These are phyloP conservation scores for Microsporum canis DNA, from an alignment of 2,329 filamentous ascomycete species.

Conservation along the genomic window DNA sequence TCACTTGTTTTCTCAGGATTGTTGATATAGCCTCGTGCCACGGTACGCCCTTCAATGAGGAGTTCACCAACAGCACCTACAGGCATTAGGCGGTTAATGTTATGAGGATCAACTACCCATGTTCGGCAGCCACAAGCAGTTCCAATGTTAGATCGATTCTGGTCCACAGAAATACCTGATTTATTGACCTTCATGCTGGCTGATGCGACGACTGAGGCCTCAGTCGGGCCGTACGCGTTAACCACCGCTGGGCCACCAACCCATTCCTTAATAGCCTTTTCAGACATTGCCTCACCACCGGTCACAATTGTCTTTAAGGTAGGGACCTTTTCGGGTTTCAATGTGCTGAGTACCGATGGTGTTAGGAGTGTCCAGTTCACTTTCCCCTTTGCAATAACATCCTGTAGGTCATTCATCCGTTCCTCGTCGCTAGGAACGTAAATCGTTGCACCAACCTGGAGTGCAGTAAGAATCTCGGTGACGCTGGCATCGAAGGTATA, in stretches of 20 bases:
- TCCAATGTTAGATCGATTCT: constrained; percentile 26
- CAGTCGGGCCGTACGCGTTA: constrained; percentile 35
- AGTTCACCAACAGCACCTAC: constrained; percentile 39
- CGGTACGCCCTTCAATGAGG: constrained; percentile 32
- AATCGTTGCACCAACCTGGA: constrained; percentile 48
- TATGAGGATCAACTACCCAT: constrained; percentile 32
- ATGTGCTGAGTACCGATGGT: constrained; percentile 44
- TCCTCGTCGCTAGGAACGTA: constrained; percentile 46
- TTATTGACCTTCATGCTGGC: constrained; percentile 22
- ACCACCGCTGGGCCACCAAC: constrained; percentile 31
- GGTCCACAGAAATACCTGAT: constrained; percentile 17
- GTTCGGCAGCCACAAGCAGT: constrained; percentile 24
- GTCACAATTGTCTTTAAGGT: constrained; percentile 34
- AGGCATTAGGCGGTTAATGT: constrained; percentile 32
- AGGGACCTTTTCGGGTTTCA: constrained; percentile 36
- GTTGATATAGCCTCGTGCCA: constrained; percentile 47
- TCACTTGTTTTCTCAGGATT: constrained; percentile 44
- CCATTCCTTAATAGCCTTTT: constrained; percentile 36
- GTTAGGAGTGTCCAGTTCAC: constrained; percentile 48
- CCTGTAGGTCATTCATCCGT: constrained; percentile 40
- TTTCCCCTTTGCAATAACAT: constrained; percentile 41
- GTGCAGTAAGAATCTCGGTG: constrained; percentile 43
- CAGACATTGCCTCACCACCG: constrained; percentile 37
- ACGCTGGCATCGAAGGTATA: constrained; percentile 47
- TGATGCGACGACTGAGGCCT: constrained; percentile 27